Evolutionary conservation across 352 stramenopile genomes (phyloP).

Genomic region (Pythium phragmitis): DNA sequence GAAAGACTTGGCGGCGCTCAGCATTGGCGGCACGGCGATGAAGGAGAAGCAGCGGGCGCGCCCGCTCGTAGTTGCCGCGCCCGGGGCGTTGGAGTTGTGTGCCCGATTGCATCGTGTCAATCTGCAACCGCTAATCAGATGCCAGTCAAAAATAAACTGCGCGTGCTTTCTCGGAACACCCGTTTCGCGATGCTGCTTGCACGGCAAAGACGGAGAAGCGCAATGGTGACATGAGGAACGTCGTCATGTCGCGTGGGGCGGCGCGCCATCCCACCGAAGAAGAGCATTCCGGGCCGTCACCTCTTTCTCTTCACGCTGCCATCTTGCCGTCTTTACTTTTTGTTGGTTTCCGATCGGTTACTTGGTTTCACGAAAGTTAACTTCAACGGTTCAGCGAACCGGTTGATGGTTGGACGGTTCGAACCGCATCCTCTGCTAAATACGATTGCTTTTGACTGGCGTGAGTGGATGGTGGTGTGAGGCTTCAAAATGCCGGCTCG

Average conservation of each 20-base stretch:
- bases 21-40: neutral
- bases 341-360: neutral
- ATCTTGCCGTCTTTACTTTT: neutral
- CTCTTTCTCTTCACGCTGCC: neutral
- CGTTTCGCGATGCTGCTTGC: too few species aligned
- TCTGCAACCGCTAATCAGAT: neutral
- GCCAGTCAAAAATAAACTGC: conserved; percentile 10
- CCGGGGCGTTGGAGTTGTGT: neutral
- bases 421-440: conserved; percentile 14
- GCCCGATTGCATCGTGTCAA: neutral
- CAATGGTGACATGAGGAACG: too few species aligned
- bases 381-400: conserved; percentile 21
- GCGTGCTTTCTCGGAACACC: neutral
- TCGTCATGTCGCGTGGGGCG: too few species aligned
- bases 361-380: conserved; percentile 20
- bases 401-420: neutral
- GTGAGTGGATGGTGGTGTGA: conserved; percentile 26
- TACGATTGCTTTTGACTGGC: conserved; percentile 28
- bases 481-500: neutral
- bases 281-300: too few species aligned
- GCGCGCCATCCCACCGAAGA: too few species aligned
- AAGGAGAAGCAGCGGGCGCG: neutral
- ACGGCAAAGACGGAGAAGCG: too few species aligned
- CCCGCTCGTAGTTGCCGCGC: neutral
- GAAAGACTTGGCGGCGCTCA: conserved; percentile 25